These are phyloP conservation scores for Mucor lusitanicus DNA, from an alignment of 371 early-diverging fungal genomes.

Conservation along the genomic window DNA sequence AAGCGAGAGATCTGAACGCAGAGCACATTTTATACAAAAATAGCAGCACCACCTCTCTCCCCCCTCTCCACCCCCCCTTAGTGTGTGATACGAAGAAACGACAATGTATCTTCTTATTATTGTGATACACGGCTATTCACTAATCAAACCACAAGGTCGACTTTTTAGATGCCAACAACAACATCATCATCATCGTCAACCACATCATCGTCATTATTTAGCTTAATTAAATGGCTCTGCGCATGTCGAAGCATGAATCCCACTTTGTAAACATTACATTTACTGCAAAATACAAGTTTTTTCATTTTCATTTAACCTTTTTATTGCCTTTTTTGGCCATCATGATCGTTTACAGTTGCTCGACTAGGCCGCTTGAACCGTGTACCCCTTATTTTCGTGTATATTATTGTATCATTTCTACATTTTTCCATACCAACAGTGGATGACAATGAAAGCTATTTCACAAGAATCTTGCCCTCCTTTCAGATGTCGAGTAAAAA, in stretches of 20 bases:
- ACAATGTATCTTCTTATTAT: constrained; percentile 4
- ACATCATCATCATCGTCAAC: neutral
- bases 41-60: neutral
- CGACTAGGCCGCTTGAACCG: neutral
- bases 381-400: neutral
- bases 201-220: neutral
- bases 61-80: neutral
- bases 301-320: constrained; percentile 1
- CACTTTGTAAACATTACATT: neutral
- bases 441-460: neutral
- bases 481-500: neutral
- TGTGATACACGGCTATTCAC: constrained; percentile 2
- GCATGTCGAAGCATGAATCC: neutral
- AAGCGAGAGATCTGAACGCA: neutral
- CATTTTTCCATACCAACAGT: neutral
- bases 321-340: neutral
- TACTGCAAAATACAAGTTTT: neutral
- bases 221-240: neutral
- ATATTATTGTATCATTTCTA: neutral
- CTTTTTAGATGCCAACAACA: neutral
- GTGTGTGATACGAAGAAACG: neutral
- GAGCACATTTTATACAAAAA: constrained; percentile 1
- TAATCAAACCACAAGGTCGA: constrained; percentile 6
- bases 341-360: constrained; percentile 7
- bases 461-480: neutral